A percentile compares a stretch with the other conserved stretches of the same genome.
phyloP scores from a whole-genome alignment of 768 basidiomycete genomes.

The Lactarius quietus region DNA sequence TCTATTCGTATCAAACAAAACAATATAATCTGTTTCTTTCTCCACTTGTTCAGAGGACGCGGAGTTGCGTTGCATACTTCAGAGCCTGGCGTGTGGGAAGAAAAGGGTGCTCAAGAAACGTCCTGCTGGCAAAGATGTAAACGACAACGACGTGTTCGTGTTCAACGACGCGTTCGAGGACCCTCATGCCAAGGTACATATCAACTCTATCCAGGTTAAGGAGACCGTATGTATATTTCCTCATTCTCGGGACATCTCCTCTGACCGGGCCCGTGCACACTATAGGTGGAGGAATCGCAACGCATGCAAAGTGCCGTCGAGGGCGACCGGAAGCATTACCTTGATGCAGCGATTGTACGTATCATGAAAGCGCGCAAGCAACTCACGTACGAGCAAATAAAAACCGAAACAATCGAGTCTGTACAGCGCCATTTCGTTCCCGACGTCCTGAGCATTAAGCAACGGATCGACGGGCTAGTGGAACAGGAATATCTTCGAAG shows the following conservation, averaged over 20 bases:
- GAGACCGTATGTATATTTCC: constrained; percentile 62
- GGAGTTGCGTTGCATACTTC: constrained; percentile 80
- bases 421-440: constrained; percentile 88
- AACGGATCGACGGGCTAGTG: constrained; percentile 74
- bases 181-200: constrained; percentile 73
- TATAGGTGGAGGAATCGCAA: constrained; percentile 81
- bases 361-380: constrained; percentile 94
- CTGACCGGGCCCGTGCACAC: neutral
- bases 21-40: constrained; percentile 28
- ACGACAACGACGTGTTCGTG: constrained; percentile 68
- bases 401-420: constrained; percentile 78
- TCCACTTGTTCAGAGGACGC: constrained; percentile 48
- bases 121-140: constrained; percentile 74
- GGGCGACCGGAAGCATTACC: constrained; percentile 75
- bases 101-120: constrained; percentile 83
- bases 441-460: constrained; percentile 81
- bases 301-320: constrained; percentile 83
- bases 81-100: constrained; percentile 89
- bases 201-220: constrained; percentile 94
- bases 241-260: neutral
- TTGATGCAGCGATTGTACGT: constrained; percentile 95
- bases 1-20: constrained; percentile 9
- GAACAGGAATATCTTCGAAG: constrained; percentile 85
- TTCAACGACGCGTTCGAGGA: constrained; percentile 86
- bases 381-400: constrained; percentile 72